These are phyloP conservation scores for Drechslerella coelobrocha DNA, from an alignment of 2,329 filamentous ascomycete genomes.

Conservation along the genomic window DNA sequence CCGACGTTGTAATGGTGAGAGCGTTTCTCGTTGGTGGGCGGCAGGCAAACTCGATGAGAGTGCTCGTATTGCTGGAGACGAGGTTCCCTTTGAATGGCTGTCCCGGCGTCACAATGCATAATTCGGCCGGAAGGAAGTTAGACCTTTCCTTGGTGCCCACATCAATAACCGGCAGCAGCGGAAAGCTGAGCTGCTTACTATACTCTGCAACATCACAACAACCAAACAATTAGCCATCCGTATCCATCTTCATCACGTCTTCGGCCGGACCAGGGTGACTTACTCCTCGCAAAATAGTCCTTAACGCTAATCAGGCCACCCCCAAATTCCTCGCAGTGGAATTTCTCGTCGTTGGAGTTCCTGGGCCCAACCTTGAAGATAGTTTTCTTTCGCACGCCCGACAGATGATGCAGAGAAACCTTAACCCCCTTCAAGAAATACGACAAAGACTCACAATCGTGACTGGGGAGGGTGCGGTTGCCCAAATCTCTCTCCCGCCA, in stretches of 20 bases:
- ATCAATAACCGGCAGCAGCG: conserved; percentile 69
- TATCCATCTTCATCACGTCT: neutral
- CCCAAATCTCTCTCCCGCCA: conserved; percentile 16
- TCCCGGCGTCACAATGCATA: conserved; percentile 69
- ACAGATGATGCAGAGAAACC: conserved; percentile 40
- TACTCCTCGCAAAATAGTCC: conserved; percentile 62
- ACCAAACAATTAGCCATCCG: neutral
- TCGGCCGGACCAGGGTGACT: conserved; percentile 50
- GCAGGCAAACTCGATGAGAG: conserved; percentile 77
- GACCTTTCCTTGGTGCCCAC: conserved; percentile 62
- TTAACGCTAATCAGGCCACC: conserved; percentile 61
- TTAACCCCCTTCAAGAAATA: conserved; percentile 34
- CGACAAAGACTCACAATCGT: conserved; percentile 21
- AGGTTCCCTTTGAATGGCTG: conserved; percentile 70
- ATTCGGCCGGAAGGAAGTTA: conserved; percentile 71
- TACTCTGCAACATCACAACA: conserved; percentile 55
- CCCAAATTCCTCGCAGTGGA: conserved; percentile 57
- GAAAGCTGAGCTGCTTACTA: conserved; percentile 58
- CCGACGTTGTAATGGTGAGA: conserved; percentile 67
- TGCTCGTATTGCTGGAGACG: conserved; percentile 66
- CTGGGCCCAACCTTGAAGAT: conserved; percentile 52
- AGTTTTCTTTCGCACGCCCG: conserved; percentile 55
- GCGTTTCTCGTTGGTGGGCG: conserved; percentile 72
- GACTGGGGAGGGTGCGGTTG: conserved; percentile 8
- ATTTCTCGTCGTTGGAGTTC: conserved; percentile 56